These are phyloP conservation scores for Reutealis trisperma DNA, from an alignment of 345 rosid species.

Conservation along the genomic window DNA sequence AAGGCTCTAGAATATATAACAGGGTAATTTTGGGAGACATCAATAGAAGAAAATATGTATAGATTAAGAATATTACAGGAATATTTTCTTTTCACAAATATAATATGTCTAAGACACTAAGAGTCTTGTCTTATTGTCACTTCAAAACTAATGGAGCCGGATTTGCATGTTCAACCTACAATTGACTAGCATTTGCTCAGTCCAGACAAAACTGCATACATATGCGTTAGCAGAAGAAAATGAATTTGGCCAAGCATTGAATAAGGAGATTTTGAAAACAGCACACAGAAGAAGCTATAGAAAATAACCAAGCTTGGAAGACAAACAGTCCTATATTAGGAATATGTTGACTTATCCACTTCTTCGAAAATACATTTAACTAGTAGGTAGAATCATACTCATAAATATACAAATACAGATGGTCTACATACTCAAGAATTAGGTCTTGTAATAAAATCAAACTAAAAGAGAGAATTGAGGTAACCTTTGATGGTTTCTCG, in stretches of 20 bases:
- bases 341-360: background rate
- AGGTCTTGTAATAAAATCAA: background rate
- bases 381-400: background rate
- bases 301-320: background rate
- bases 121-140: too few relatives aligned
- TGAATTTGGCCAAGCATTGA: background rate
- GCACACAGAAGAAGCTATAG: background rate
- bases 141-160: too few relatives aligned
- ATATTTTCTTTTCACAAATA: too few relatives aligned
- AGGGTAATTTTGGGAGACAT: too few relatives aligned
- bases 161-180: background rate
- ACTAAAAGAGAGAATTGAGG: background rate
- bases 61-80: too few relatives aligned
- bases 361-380: background rate
- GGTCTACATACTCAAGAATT: background rate
- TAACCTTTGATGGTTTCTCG: conserved; percentile 23
- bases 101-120: too few relatives aligned
- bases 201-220: background rate
- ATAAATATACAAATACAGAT: background rate
- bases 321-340: background rate
- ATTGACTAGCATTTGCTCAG: background rate
- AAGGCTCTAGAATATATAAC: too few relatives aligned
- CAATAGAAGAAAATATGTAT: too few relatives aligned
- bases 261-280: background rate
- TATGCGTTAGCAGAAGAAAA: background rate